phyloP scores from a whole-genome alignment of 345 rosid genomes.

The Heritiera fomes region DNA sequence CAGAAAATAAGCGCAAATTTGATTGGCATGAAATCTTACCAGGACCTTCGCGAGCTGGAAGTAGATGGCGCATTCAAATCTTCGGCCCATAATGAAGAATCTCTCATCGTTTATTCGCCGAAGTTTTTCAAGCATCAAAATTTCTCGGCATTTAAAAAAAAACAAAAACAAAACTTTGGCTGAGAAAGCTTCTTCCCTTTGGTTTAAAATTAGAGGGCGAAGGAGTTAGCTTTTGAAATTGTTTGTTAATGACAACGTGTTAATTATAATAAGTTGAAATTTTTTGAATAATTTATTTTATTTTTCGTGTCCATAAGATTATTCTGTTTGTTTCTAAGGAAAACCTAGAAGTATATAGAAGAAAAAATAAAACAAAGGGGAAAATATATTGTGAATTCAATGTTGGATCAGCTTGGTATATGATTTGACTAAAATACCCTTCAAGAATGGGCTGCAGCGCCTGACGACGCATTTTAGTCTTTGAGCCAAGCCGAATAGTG shows the following conservation, averaged over 20 bases:
- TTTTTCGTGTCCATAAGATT: neutral
- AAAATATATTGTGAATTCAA: neutral
- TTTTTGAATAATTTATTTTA: neutral
- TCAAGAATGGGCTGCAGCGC: neutral
- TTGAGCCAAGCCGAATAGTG: neutral
- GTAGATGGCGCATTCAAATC: slow-evolving; percentile 29
- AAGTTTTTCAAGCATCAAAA: slow-evolving; percentile 12
- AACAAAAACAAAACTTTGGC: neutral
- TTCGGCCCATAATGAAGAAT: slow-evolving; percentile 27
- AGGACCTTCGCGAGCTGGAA: slow-evolving; percentile 23
- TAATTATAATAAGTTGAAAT: slow-evolving; percentile 3
- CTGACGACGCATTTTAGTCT: neutral
- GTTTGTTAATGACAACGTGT: neutral
- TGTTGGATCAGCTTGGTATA: neutral
- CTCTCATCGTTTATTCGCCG: slow-evolving; percentile 11
- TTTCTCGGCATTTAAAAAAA: slow-evolving; percentile 4
- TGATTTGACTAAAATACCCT: neutral
- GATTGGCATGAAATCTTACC: slow-evolving; percentile 20
- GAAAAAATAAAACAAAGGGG: neutral
- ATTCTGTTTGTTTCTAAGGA: slow-evolving; percentile 20
- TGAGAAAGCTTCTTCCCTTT: neutral
- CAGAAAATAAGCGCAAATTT: neutral
- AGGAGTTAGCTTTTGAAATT: slow-evolving; percentile 14
- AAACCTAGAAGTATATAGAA: slow-evolving; percentile 16
- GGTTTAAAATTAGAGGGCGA: slow-evolving; percentile 3